Evolutionary conservation across 345 rosid species (phyloP), one percentile per base, ranked within the genome.

Genomic region (Excoecaria agallocha): DNA sequence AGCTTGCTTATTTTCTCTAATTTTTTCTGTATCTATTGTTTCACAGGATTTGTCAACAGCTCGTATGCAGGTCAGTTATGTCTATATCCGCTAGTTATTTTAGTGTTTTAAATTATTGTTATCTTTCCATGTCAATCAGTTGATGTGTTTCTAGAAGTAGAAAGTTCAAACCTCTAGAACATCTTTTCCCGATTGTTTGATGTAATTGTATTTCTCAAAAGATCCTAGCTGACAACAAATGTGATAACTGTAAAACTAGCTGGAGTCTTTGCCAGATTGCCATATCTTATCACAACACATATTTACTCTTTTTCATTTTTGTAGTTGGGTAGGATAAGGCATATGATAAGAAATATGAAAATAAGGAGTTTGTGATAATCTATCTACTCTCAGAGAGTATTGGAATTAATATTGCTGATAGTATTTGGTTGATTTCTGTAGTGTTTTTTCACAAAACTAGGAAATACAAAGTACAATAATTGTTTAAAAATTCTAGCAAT

Each of bases 41-140:
- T 62, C 72, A 78, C 84, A 83, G 86, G 70, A 50, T 60, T 67
- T 38, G 65, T 46, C 75, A 66, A 65, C 74, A 71, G 69, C 71
- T 72, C 84, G 19, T 75, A 68, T 25, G 52, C 75, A 69, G 86
- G 86, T 83, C 73, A 75, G 84, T 69, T 63, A 49, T 48, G 20
- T 17, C 45, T 25, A 11, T 19, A 60, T 25, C 37, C 2, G 19
- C 48, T 59, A 48, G 48, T 1, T 60, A 35, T 56, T 51, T 43
- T 49, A 10, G 25, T 12, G 10, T 50, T 30, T 48, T 11, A n/a
- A 45, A 60, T 35, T 13, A 12, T 22, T 67, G 71, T 49, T 45
- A 22, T 20, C 52, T 66, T 48, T 66, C 54, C 37, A 66, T 20
- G 54, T n/a, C 15, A 49, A 37, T 68, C 5, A 16, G 19, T 48